Conservation (phyloP, 163 green algal species). For the Prototheca wickerhamii region DNA sequence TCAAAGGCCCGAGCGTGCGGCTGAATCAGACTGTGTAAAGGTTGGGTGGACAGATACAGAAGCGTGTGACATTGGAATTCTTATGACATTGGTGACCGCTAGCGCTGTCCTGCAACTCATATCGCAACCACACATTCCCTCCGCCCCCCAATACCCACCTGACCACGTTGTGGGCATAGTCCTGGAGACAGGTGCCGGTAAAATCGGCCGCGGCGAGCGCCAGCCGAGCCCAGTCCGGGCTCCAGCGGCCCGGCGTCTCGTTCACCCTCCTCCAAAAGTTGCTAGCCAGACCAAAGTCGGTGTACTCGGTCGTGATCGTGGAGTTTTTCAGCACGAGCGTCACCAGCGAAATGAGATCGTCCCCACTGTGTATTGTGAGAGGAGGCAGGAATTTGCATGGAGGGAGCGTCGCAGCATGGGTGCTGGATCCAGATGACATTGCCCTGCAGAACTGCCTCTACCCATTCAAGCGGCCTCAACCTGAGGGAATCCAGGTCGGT, state of each 20-base stretch:
- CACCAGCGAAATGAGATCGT: conserved; percentile 60
- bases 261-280: conserved; percentile 31
- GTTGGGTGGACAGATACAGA: neutral
- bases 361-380: conserved; percentile 10
- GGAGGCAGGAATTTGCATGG: no score
- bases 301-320: conserved; percentile 31
- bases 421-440: neutral
- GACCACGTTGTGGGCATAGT: no score
- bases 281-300: conserved; percentile 38
- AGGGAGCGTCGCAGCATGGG: no score
- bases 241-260: conserved; percentile 32
- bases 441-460: neutral
- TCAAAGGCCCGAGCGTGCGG: conserved; percentile 48
- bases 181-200: conserved; percentile 41
- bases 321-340: conserved; percentile 55
- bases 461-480: neutral
- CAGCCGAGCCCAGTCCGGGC: conserved; percentile 38
- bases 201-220: conserved; percentile 51
- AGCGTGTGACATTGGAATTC: neutral
- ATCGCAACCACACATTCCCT: no score
- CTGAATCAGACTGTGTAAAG: conserved; percentile 44
- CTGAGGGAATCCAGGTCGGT: conserved; percentile 41
- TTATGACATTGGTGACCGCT: no score
- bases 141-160: no score
- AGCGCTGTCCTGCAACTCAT: no score